Conservation (phyloP, 768 basidiomycete genomes). For the Tylopilus sp. region DNA sequence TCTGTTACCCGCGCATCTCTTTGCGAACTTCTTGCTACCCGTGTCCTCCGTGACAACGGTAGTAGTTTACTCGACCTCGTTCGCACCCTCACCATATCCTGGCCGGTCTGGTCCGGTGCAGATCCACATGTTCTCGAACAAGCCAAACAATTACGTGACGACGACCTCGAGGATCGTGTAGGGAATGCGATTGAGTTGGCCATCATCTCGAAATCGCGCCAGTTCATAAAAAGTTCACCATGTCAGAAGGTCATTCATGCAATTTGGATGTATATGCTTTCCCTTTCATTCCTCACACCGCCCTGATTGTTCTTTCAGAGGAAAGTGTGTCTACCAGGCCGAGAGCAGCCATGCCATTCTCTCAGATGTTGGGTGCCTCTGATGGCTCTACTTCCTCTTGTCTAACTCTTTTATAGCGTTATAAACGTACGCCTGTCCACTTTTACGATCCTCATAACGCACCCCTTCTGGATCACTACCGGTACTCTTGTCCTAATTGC, state of each 20-base stretch:
- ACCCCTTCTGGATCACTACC: conserved; percentile 92
- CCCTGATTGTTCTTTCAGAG: conserved; percentile 43
- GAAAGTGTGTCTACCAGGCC: conserved; percentile 88
- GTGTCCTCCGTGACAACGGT: conserved; percentile 69
- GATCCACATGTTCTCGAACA: conserved; percentile 53
- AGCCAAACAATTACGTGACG: conserved; percentile 62
- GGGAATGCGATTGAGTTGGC: conserved; percentile 95
- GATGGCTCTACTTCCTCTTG: neutral
- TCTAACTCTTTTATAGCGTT: conserved; percentile 55
- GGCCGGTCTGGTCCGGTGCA: conserved; percentile 79
- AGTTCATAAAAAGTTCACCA: conserved; percentile 85
- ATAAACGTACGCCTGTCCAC: conserved; percentile 88
- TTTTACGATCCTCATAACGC: conserved; percentile 95
- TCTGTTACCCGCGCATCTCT: conserved; percentile 74
- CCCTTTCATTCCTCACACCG: neutral
- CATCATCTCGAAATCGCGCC: conserved; percentile 80
- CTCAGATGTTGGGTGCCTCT: conserved; percentile 62
- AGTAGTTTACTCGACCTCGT: conserved; percentile 66
- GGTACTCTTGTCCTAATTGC: conserved; percentile 43
- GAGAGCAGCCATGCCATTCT: conserved; percentile 86
- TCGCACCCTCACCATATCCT: conserved; percentile 69
- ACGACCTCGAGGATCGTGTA: conserved; percentile 71
- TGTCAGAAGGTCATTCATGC: conserved; percentile 89
- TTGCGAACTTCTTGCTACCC: conserved; percentile 88
- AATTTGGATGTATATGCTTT: conserved; percentile 63